These are phyloP conservation scores for Saturnispora diversa DNA, from an alignment of 805 yeast genomes.

Conservation along the genomic window DNA sequence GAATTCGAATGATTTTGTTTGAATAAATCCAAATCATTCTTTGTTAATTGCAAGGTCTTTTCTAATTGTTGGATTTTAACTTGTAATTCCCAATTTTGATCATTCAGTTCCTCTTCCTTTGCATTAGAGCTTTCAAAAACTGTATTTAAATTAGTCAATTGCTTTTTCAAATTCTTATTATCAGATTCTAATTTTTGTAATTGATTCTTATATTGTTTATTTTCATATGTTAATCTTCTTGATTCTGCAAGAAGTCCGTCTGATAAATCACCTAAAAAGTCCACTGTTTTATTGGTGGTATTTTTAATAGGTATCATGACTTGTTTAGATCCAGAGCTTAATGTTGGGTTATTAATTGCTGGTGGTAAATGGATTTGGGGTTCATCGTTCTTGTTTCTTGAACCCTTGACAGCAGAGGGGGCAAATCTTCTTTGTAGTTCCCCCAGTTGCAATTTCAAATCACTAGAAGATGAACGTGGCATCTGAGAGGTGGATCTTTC, in stretches of 20 bases:
- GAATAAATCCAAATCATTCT: slow-evolving; percentile 35
- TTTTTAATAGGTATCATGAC: not conserved
- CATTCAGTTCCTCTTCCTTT: slow-evolving; percentile 45
- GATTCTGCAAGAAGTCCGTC: slow-evolving; percentile 65
- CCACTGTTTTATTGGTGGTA: slow-evolving; percentile 48
- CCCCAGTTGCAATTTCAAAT: slow-evolving; percentile 35
- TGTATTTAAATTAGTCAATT: slow-evolving; percentile 30
- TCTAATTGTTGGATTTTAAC: slow-evolving; percentile 35
- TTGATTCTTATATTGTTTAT: slow-evolving; percentile 38
- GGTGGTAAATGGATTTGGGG: slow-evolving; percentile 21
- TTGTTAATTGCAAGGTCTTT: slow-evolving; percentile 36
- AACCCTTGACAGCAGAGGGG: slow-evolving; percentile 7
- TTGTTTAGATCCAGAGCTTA: slow-evolving; percentile 8
- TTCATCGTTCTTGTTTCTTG: slow-evolving; percentile 9
- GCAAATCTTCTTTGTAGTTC: slow-evolving; percentile 33
- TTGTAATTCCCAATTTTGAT: slow-evolving; percentile 65
- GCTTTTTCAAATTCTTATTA: slow-evolving; percentile 30
- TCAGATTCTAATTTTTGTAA: slow-evolving; percentile 38
- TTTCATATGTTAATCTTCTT: slow-evolving; percentile 60
- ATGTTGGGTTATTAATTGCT: slow-evolving; percentile 5
- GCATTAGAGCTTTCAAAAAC: slow-evolving; percentile 29
- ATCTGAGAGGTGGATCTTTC: too few relatives aligned
- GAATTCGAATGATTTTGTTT: slow-evolving; percentile 28
- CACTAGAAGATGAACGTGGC: slow-evolving; percentile 23
- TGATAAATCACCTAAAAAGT: slow-evolving; percentile 65